Evolutionary conservation across 2,329 filamentous ascomycete genomes (phyloP), one percentile per base, ranked within the genome.

Genomic region (Ascochyta fabae): DNA sequence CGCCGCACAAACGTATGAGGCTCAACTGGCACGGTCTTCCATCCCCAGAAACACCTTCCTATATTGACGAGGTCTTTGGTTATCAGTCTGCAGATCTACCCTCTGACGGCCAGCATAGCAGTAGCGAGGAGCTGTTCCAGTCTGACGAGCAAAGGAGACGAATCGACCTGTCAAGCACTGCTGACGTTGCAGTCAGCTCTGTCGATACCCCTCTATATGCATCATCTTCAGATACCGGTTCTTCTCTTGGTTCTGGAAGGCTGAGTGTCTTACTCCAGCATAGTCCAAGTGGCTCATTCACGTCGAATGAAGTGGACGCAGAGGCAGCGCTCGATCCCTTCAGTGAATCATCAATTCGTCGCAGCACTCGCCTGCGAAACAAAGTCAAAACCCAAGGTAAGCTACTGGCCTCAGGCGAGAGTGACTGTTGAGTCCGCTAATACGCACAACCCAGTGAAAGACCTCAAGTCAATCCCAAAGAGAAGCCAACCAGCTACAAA

Each of bases 1-100:
- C 61, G 1, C 36, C 12, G 1, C 31, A 19, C 35, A 41, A 43
- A 22, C 48, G 39, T 7, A 8, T 24, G 1, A n/a, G 22, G 10
- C 8, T 19, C 4, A 31, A 41, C 13, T 62, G 54, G 52, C 53
- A 60, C 13, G 60, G 60, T 0, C 15, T 65, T 2, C 53, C 39
- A 0, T 65, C 62, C 0, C 62, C 62, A 0, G 16, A 53, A 1
- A 65, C 59, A 1, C 54, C 56, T 1, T 29, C 35, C 5, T 16
- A 41, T 33, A 4, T 3, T 0, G 1, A 6, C 13, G 7, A 8
- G 10, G 3, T 2, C 7, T 6, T 6, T 1, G 8, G 3, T 1
- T 2, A 16, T 6, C 35, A 29, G 2, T 8, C 29, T 16, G 12
- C 4, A 7, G n/a, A 8, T 23, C 3, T 7, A 0, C 31, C 2